Evolutionary conservation across 1,284 basidiomycete species (phyloP).

Genomic region (Trametes sp.): DNA sequence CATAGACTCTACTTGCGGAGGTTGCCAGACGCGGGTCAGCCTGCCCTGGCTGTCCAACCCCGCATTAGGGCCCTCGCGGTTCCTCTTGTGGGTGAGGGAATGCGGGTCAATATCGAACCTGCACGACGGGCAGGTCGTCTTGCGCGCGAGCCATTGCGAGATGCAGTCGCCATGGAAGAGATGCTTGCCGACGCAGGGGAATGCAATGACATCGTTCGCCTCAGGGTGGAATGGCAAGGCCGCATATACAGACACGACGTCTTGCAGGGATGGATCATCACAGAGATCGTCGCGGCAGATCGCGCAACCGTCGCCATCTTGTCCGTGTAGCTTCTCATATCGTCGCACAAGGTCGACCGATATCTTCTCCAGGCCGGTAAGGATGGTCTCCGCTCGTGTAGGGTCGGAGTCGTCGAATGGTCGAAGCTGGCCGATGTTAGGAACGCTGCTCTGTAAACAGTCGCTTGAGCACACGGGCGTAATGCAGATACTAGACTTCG

Average conservation of each 20-base stretch:
- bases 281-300: constrained; percentile 41
- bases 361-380: constrained; percentile 35
- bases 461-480: too few species aligned
- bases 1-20: constrained; percentile 33
- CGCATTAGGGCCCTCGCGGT: constrained; percentile 3
- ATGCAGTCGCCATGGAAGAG: constrained; percentile 42
- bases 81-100: constrained; percentile 36
- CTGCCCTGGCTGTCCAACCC: background rate
- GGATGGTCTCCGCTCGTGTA: constrained; percentile 38
- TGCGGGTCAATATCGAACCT: constrained; percentile 43
- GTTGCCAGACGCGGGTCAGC: constrained; percentile 31
- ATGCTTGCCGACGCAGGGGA: constrained; percentile 43
- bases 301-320: constrained; percentile 39
- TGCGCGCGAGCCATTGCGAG: constrained; percentile 41
- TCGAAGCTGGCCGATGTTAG: constrained; percentile 2
- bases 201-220: constrained; percentile 32
- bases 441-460: background rate
- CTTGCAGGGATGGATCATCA: constrained; percentile 2
- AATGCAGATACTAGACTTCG: background rate
- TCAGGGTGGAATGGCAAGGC: constrained; percentile 32
- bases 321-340: constrained; percentile 39
- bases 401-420: constrained; percentile 28
- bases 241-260: constrained; percentile 13
- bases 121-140: constrained; percentile 45
- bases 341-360: constrained; percentile 36